Evolutionary conservation across 1,139 yeast genomes (phyloP).

Genomic region (Spencermartinsiella ligniputridi): DNA sequence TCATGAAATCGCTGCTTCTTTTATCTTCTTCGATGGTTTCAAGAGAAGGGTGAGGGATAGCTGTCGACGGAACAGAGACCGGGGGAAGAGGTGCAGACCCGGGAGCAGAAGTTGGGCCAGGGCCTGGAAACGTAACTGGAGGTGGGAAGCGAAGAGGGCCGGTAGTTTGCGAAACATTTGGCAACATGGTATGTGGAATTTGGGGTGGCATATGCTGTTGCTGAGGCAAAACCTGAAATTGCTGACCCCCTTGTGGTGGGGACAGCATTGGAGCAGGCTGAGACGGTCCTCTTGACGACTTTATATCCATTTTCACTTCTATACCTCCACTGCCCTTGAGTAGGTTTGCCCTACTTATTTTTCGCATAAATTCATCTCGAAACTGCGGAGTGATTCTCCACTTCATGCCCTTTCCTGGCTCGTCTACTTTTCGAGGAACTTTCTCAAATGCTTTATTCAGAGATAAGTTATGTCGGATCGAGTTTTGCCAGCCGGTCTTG

Average conservation of each 20-base stretch:
- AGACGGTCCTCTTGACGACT: background rate
- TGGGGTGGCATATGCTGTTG: background rate
- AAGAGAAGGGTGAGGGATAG: background rate
- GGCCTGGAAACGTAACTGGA: background rate
- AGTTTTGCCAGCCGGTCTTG: conserved; percentile 94
- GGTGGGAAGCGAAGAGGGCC: background rate
- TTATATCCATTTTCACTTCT: background rate
- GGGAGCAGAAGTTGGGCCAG: background rate
- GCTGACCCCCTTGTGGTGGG: background rate
- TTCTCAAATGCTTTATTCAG: conserved; percentile 86
- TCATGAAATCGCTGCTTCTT: conserved; percentile 11
- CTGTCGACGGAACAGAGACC: background rate
- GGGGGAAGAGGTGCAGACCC: too few relatives aligned
- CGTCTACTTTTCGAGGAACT: conserved; percentile 91
- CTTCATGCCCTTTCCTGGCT: conserved; percentile 98
- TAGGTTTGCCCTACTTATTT: conserved; percentile 58
- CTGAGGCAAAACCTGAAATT: background rate
- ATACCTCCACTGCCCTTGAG: conserved; percentile 37
- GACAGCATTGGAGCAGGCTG: background rate
- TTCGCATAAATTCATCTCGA: conserved; percentile 75
- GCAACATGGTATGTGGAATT: background rate
- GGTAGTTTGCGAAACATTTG: background rate
- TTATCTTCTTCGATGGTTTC: background rate
- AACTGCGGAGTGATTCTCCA: conserved; percentile 92
- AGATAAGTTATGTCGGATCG: conserved; percentile 76